Evolutionary conservation across 352 stramenopile species (phyloP).

Genomic region (Pythium coloratum): DNA sequence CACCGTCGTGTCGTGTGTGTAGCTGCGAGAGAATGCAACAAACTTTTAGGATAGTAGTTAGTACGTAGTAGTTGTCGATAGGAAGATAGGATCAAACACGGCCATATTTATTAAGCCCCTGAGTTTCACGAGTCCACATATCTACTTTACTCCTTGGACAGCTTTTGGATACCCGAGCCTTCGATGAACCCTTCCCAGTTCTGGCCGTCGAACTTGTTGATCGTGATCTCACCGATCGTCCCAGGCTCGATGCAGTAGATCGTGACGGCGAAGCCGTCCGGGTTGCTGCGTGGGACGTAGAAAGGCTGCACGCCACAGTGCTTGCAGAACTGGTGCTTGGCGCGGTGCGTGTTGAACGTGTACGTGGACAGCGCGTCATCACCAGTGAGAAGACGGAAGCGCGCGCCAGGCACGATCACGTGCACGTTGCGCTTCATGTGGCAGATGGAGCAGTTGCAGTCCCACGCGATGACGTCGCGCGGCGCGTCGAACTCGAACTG

Average conservation of each 20-base stretch:
- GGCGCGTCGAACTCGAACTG: constrained; percentile 70
- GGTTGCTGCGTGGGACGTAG: constrained; percentile 83
- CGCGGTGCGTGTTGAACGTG: constrained; percentile 80
- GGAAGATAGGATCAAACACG: constrained; percentile 6
- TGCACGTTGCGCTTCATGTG: constrained; percentile 79
- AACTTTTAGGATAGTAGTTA: constrained; percentile 1
- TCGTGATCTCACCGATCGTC: constrained; percentile 54
- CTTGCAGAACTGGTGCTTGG: constrained; percentile 83
- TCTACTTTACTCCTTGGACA: constrained; percentile 31
- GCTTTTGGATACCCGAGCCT: constrained; percentile 39
- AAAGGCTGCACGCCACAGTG: constrained; percentile 76
- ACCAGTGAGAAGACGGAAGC: constrained; percentile 55
- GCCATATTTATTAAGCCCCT: not conserved
- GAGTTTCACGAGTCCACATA: not conserved
- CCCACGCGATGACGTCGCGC: constrained; percentile 50
- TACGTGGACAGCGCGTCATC: constrained; percentile 63
- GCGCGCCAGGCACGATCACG: constrained; percentile 54
- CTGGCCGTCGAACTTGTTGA: constrained; percentile 67
- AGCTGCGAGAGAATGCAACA: not conserved
- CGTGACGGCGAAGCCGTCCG: constrained; percentile 75
- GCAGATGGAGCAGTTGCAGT: constrained; percentile 89
- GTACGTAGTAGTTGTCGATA: not conserved
- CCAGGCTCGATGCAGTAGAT: constrained; percentile 59
- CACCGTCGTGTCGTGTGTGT: constrained; percentile 5
- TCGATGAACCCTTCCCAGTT: constrained; percentile 64